Evolutionary conservation across 139 green algal genomes (phyloP).

Genomic region (Chlamydomonas asymmetrica): DNA sequence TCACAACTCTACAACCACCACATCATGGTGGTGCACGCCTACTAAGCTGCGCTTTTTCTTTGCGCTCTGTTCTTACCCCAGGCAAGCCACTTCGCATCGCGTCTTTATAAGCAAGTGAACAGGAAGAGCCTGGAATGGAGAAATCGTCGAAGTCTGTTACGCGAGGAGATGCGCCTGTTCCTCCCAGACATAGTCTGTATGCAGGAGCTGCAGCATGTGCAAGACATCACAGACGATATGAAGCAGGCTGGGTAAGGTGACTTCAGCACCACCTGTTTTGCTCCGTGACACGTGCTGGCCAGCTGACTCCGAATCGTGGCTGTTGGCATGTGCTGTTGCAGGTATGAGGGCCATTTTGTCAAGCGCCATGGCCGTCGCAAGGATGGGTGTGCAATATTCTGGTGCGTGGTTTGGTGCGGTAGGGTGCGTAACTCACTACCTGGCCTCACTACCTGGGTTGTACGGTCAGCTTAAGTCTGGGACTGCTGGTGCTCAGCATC

Average conservation of each 20-base stretch:
- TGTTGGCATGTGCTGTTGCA: conserved; percentile 16
- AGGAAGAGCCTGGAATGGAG: conserved; percentile 58
- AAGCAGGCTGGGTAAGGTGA: conserved; percentile 48
- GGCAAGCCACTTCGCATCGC: conserved; percentile 56
- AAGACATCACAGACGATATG: conserved; percentile 53
- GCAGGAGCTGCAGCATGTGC: conserved; percentile 74
- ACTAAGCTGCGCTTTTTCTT: neutral
- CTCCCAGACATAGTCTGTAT: conserved; percentile 74
- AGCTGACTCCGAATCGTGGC: neutral
- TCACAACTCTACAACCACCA: neutral
- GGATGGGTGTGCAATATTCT: conserved; percentile 80
- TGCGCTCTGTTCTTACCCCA: conserved; percentile 1
- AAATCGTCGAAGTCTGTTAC: neutral
- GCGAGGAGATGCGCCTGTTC: conserved; percentile 49
- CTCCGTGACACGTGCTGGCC: neutral
- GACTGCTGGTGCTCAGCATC: neutral
- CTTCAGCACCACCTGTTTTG: neutral
- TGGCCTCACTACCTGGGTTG: neutral
- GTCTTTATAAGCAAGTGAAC: conserved; percentile 65
- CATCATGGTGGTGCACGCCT: neutral
- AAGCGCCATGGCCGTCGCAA: conserved; percentile 38
- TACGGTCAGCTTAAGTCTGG: neutral
- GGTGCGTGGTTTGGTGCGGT: conserved; percentile 21
- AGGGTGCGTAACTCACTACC: neutral
- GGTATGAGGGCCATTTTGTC: conserved; percentile 59